Base-by-base conservation (phyloP, 2,329 filamentous ascomycete genomes). In the Trichoderma gracile region DNA sequence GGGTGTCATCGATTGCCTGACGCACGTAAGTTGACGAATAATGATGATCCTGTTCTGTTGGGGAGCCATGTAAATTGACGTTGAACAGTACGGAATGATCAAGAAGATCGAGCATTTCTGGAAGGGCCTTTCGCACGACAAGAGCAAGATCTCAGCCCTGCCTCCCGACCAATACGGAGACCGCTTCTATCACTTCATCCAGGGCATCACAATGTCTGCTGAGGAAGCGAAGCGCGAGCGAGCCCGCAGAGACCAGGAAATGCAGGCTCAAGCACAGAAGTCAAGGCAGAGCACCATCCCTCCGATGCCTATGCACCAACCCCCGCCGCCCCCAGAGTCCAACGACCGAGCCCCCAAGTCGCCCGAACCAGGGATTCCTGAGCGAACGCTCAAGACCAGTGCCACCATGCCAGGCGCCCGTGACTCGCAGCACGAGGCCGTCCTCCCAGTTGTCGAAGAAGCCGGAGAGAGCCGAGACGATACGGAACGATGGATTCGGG, bases 61-160 rank as follows among this genome's bases (percentile, higher is more conserved):
- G 23, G 38, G 12, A 12, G 33, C 10, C 33, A 25, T 14, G 5
- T 73, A 76, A 72, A 55, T 60, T 68, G 60, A 64, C 58, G 1
- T 1, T 63, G n/a, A 21, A 27, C 71, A 96, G 92, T 99, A 98
- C 76, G 93, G 93, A 69, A 87, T 93, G 68, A 86, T 97, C 77
- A 99, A 99, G 80, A 94, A 95, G 74, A 86, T 94, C 67, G 95
- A 99, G 77, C 89, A 98, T 78, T 95, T 98, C 78, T 95, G 93
- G 89, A 99, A 99, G 80, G 94, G 95, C 43, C 81, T 98, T 65
- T 92, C 89, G 2, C 86, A 88, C 71, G 91, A 95, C 71, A 89
- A 92, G 71, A 87, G 86, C 40, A 89, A 97, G 74, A 98, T 99
- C 67, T 98, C 94, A 0, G 93, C 95, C 2, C 89, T 98, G 25